Percentiles rank a stretch among this genome's conserved stretches.
phyloP scores from a whole-genome alignment of 1,284 basidiomycete genomes.

The Apiotrichum brassicae region DNA sequence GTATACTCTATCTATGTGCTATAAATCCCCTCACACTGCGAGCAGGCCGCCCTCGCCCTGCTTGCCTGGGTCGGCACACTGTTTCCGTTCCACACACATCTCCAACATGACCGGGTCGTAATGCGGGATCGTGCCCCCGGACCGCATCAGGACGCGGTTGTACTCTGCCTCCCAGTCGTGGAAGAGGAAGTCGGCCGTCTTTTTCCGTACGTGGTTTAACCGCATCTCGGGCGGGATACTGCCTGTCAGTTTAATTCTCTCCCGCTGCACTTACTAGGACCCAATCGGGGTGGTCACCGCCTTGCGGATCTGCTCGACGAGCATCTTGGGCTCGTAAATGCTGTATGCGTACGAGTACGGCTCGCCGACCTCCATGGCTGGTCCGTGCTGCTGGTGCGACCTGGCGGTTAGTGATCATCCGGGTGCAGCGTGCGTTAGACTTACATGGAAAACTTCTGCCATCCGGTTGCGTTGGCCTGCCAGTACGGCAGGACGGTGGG shows the following conservation, averaged over 20 bases:
- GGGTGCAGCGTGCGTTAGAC: background rate
- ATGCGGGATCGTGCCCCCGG: conserved; percentile 20
- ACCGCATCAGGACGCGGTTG: background rate
- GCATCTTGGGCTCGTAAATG: conserved; percentile 21
- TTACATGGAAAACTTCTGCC: background rate
- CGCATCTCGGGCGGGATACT: conserved; percentile 32
- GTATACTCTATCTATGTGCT: too few species aligned
- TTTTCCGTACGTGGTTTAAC: conserved; percentile 12
- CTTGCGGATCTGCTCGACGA: conserved; percentile 19
- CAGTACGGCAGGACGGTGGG: conserved; percentile 41
- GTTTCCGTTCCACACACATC: background rate
- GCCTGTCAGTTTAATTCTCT: background rate
- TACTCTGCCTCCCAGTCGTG: conserved; percentile 29
- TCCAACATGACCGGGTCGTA: conserved; percentile 1
- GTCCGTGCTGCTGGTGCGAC: conserved; percentile 32
- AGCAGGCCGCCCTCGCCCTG: too few species aligned
- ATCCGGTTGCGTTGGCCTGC: background rate
- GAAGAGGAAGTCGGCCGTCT: conserved; percentile 20
- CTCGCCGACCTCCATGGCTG: conserved; percentile 30
- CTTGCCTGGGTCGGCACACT: background rate
- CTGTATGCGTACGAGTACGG: conserved; percentile 42
- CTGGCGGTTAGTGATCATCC: background rate
- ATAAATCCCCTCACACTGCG: too few species aligned
- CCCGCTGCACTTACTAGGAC: conserved; percentile 20
- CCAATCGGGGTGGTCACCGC: conserved; percentile 30